Evolutionary conservation across 2,329 filamentous ascomycete species (phyloP), one percentile per base, ranked within the genome.

Genomic region (Corynespora cassiicola): DNA sequence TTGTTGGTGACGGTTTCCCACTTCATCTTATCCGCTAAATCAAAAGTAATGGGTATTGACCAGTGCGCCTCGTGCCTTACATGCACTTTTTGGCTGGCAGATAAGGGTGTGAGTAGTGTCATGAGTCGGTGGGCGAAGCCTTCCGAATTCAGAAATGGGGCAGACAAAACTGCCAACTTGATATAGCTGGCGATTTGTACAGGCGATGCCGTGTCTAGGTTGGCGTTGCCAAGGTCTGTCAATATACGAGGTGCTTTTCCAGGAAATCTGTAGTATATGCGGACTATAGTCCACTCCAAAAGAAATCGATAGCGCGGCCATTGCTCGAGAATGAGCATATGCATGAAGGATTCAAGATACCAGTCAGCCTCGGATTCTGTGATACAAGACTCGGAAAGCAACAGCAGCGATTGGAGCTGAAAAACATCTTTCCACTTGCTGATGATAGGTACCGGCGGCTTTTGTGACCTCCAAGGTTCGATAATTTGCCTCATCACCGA

Each of bases 21-120:
- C 1, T 54, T 45, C 21, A 60, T 63, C 5, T 47, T 36, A 14
- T 55, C 52, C 1, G 71, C 71, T 20, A 72, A 58, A 11, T 72
- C 65, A 46, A 71, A 74, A 1, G 77, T 47, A 4, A 66, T 65
- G 3, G 71, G 75, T 37, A 73, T 70, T 8, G 68, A 72, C 67
- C 70, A 77, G 36, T 75, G 76, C 2, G 76, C 75, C 53, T 79
- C 77, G 40, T 79, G 75, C 6, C 77, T 68, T n/a, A 79, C 71
- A 20, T 74, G 70, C 1, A 78, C 71, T 44, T 78, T 79, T 4
- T 74, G 71, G 21, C 73, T 77, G 4, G 73, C 68, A 0, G 69
- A 70, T 12, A 75, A 67, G 1, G 70, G 63, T 3, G 72, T 65
- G 11, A 77, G 64, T 31, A 69, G 63, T 15, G 67, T 67, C 32